phyloP scores from a whole-genome alignment of 768 basidiomycete genomes.

The Lactarius sanguifluus region DNA sequence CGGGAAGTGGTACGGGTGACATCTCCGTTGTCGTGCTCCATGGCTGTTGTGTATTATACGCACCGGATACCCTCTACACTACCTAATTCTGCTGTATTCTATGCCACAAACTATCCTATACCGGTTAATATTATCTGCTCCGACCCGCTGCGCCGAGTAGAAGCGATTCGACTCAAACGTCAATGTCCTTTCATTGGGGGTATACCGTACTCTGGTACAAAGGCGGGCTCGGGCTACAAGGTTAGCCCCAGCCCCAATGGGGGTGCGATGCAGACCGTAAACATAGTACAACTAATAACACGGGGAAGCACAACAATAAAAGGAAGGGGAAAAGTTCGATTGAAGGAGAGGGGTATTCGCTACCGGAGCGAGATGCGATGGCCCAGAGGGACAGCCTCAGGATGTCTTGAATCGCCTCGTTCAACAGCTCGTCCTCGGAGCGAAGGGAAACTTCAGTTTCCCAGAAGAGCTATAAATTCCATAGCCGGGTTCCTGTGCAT shows the following conservation, averaged over 20 bases:
- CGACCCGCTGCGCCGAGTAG: neutral
- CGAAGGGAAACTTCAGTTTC: conserved; percentile 59
- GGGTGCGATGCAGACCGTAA: neutral
- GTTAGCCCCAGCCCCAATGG: neutral
- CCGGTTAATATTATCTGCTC: neutral
- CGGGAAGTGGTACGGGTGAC: conserved; percentile 71
- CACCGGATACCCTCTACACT: conserved; percentile 13
- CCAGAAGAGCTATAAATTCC: conserved; percentile 58
- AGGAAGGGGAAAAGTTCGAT: neutral
- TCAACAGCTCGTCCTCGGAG: conserved; percentile 62
- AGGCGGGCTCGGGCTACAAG: neutral
- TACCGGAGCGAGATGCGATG: neutral
- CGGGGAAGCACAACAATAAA: neutral
- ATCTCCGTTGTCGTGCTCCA: neutral
- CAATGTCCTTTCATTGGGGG: neutral
- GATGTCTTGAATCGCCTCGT: neutral
- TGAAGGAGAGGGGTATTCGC: neutral
- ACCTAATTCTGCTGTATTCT: conserved; percentile 4
- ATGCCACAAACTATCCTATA: neutral
- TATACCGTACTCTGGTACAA: neutral
- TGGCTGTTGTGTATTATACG: neutral
- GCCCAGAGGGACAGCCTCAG: neutral
- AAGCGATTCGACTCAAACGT: neutral
- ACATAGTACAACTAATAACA: neutral
- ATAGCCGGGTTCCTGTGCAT: conserved; percentile 64